Percentiles rank a stretch among this genome's conserved stretches.
These are phyloP conservation scores for Clonostachys byssicola DNA, from an alignment of 2,329 filamentous ascomycete species.

Conservation along the genomic window DNA sequence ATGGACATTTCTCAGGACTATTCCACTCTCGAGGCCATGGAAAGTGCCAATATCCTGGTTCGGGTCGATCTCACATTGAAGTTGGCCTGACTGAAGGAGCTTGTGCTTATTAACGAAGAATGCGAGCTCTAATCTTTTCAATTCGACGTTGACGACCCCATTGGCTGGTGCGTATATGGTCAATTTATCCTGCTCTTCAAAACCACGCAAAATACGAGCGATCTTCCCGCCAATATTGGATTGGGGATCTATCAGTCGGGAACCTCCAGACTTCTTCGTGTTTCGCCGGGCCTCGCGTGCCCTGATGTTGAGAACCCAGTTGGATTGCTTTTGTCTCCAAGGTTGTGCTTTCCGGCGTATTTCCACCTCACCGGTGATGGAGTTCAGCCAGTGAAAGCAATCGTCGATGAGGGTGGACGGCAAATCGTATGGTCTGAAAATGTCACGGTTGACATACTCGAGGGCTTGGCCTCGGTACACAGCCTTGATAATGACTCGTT, in stretches of 20 bases:
- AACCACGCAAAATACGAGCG: not conserved
- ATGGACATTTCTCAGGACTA: not conserved
- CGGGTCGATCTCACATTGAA: not conserved
- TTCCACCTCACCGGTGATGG: not conserved
- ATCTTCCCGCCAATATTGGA: not conserved
- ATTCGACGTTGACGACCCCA: no score
- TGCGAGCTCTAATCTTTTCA: no score
- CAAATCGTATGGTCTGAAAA: constrained; percentile 14
- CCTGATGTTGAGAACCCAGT: not conserved
- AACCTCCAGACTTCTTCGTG: not conserved
- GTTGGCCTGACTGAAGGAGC: not conserved
- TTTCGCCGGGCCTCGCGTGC: not conserved
- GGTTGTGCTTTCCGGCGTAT: not conserved
- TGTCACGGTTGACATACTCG: constrained; percentile 22
- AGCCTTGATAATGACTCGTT: constrained; percentile 29
- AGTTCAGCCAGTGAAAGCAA: not conserved
- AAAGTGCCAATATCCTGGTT: not conserved
- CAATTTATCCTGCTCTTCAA: not conserved
- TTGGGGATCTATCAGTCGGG: not conserved
- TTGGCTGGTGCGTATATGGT: constrained; percentile 18
- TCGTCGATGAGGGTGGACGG: not conserved
- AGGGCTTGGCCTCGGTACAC: constrained; percentile 21
- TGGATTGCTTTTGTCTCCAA: not conserved
- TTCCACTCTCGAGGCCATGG: not conserved
- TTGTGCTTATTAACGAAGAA: no score